A percentile compares a stretch with the other conserved stretches of the same genome.
These are phyloP conservation scores for Cystobasidium tubakii DNA, from an alignment of 768 basidiomycete species.

Conservation along the genomic window DNA sequence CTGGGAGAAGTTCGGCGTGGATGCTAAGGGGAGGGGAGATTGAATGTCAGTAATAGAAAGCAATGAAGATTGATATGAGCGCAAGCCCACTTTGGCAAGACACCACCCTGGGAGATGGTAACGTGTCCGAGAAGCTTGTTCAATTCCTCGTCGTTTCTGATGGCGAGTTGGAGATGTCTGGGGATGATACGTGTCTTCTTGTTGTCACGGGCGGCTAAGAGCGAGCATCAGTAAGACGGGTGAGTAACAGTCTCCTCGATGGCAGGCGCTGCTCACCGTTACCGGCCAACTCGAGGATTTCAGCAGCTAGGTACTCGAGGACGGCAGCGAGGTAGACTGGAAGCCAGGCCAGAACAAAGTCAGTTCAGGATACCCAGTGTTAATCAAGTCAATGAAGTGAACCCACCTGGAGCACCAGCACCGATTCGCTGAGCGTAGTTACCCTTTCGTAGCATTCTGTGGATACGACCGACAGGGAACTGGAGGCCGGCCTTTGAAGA, in stretches of 20 bases:
- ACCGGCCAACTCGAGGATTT: constrained; percentile 79
- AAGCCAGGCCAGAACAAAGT: not conserved
- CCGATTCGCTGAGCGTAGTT: constrained; percentile 84
- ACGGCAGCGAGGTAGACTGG: constrained; percentile 77
- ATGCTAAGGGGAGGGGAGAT: constrained; percentile 27
- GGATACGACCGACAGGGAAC: constrained; percentile 78
- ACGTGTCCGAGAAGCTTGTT: constrained; percentile 55
- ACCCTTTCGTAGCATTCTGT: constrained; percentile 68
- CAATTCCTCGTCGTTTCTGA: constrained; percentile 68
- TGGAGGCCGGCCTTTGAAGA: constrained; percentile 58
- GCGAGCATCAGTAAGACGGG: constrained; percentile 54
- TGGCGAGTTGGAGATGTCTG: constrained; percentile 68
- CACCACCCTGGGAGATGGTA: constrained; percentile 73
- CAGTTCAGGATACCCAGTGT: not conserved
- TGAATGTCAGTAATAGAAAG: not conserved
- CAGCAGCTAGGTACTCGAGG: constrained; percentile 78
- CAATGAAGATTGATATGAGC: not conserved
- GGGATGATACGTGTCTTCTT: constrained; percentile 81
- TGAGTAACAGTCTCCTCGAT: not conserved
- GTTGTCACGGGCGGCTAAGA: constrained; percentile 75
- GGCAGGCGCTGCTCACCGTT: constrained; percentile 66
- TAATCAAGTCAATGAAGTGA: not conserved
- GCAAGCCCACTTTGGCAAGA: constrained; percentile 55
- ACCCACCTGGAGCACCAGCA: constrained; percentile 65
- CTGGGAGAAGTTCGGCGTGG: constrained; percentile 37